phyloP scores from a whole-genome alignment of 2,329 filamentous ascomycete genomes.

The Paraphoma chrysanthemicola region DNA sequence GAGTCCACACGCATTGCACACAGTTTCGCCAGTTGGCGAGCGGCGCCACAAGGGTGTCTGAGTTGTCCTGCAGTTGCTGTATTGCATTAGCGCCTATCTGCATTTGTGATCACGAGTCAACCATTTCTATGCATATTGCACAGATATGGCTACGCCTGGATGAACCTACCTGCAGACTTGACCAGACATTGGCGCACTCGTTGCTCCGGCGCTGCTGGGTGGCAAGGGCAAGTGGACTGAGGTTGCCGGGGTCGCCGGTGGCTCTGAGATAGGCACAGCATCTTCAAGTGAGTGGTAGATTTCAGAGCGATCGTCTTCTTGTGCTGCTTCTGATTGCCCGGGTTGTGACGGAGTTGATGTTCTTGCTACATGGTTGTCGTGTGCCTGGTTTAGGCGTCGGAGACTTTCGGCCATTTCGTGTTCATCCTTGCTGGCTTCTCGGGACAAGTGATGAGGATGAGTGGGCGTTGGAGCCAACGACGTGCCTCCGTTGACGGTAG shows the following conservation, averaged over 20 bases:
- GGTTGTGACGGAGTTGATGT: conserved; percentile 21
- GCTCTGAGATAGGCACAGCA: conserved; percentile 38
- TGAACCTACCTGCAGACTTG: conserved; percentile 74
- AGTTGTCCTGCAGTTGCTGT: conserved; percentile 92
- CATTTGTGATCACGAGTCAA: conserved; percentile 4
- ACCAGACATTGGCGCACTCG: conserved; percentile 57
- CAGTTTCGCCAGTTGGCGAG: conserved; percentile 90
- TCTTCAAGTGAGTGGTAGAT: conserved; percentile 52
- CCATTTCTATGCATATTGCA: conserved; percentile 3
- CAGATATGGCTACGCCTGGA: not conserved
- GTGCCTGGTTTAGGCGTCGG: conserved; percentile 52
- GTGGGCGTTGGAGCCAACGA: conserved; percentile 47
- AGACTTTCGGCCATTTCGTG: conserved; percentile 58
- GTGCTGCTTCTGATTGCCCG: conserved; percentile 23
- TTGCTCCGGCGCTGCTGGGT: conserved; percentile 19
- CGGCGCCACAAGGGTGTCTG: conserved; percentile 93
- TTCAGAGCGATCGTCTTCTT: conserved; percentile 32
- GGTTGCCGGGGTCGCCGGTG: conserved; percentile 28
- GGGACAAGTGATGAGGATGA: conserved; percentile 47
- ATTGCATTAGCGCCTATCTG: conserved; percentile 21
- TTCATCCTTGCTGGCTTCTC: conserved; percentile 57
- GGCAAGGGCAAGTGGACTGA: conserved; percentile 25
- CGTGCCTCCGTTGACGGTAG: conserved; percentile 42
- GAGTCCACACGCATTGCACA: conserved; percentile 96
- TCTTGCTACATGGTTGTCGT: conserved; percentile 38